Evolutionary conservation across 2,329 filamentous ascomycete genomes (phyloP), one percentile per base, ranked within the genome.

Genomic region (Albophoma yamanashiensis): DNA sequence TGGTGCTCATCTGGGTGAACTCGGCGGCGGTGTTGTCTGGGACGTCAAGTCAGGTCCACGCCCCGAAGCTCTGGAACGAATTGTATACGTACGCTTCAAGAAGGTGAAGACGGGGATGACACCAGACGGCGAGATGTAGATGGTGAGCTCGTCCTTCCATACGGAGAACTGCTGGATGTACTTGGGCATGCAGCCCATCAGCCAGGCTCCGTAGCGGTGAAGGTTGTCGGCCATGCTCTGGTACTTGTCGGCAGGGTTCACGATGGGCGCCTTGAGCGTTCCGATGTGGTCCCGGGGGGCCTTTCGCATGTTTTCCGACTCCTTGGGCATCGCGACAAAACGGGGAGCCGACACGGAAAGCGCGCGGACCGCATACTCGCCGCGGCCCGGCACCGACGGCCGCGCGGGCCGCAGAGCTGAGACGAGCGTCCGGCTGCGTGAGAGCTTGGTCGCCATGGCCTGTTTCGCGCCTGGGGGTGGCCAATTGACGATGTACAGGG

Each of bases 91-190:
- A 86, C 84, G 85, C 79, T 97, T 97, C 69, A 99, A 82, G 80
- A 99, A 99, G 63, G 84, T 86, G 76, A 99, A 92, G 69, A 96
- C 89, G 45, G 94, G 94, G 67, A 97, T 85, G 68, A 97, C 86
- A 67, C 91, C 94, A 43, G 89, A 79, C 1, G 94, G 94, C 56
- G 91, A 82, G 71, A 97, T 94, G 77, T 95, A 93, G 74, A 97
- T 91, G 68, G 89, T 92, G 73, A 99, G 86, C 78, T 99, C 94
- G 73, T 99, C 94, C 80, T 99, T 99, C 94, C 94, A 99, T 60
- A 99, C 93, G 15, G 92, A 96, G 80, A 97, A 97, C 79, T 99
- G 94, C 80, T 99, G 95, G 69, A 99, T 85, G 78, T 96, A 97
- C 82, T 97, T 97, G 69, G 94, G 95, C 71, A 99, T 78, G 76